Evolutionary conservation across 306 rosid species (phyloP), one percentile per base, ranked within the genome.

Genomic region (Casuarina equisetifolia): DNA sequence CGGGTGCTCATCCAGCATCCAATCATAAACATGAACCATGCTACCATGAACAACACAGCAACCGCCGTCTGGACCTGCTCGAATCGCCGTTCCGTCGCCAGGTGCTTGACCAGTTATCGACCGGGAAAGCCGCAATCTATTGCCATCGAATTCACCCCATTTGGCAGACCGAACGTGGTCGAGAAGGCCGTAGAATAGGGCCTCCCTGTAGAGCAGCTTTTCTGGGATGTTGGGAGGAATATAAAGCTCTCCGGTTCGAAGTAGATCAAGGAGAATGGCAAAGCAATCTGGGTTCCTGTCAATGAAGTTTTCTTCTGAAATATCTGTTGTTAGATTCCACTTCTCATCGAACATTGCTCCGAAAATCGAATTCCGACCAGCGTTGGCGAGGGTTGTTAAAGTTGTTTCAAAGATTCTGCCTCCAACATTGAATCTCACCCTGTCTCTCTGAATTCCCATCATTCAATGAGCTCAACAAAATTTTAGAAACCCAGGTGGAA

Each of bases 281-380:
- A 95, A 92, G 82, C 97, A 95, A 80, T 95, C 94, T 0, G 98
- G 91, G 85, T 92, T 95, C 40, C 99, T 91, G 80, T 95, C 99
- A 52, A 95, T 81, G 89, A 95, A 95, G 81, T 80, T 84, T n/a
- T 88, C 97, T 10, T 59, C 76, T 16, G 61, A 70, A 20, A 53
- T 69, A 0, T 80, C 69, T 3, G 73, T 5, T 66, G 81, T 77
- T 0, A 92, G 82, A 74, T 86, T 83, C 99, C 99, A 95, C 49
- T 83, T 77, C 3, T 92, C 97, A 72, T 92, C 96, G 57, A 91
- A 88, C 89, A 95, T 89, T 69, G 97, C 97, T 8, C 99, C 97
- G 64, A 95, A 95, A 63, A 89, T 42, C 0, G 99, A 95, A 80
- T 88, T 80, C 2, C 99, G 89, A 57, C 99, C 97, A 39, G 97